Conservation (phyloP, 1,284 basidiomycete genomes). For the Fomes fomentarius region DNA sequence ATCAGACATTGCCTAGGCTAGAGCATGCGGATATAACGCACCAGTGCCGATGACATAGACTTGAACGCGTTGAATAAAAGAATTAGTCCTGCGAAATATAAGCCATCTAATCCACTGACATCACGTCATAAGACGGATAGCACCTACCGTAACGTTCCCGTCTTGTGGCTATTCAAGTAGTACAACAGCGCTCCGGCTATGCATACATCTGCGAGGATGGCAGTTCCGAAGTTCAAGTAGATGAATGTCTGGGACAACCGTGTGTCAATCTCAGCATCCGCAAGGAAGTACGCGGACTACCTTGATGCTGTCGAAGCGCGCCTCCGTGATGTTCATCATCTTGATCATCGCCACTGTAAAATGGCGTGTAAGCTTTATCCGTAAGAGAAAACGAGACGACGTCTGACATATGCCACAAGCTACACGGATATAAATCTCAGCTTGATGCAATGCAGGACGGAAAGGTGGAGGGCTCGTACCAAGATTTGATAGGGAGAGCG, state of each 20-base stretch:
- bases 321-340: neutral
- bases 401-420: neutral
- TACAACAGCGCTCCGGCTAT: slow-evolving; percentile 7
- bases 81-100: slow-evolving; percentile 27
- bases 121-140: slow-evolving; percentile 7
- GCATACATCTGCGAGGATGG: slow-evolving; percentile 7
- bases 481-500: slow-evolving; percentile 23
- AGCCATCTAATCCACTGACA: neutral
- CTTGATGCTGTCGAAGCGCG: slow-evolving; percentile 2
- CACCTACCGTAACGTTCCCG: slow-evolving; percentile 5
- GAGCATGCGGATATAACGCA: neutral
- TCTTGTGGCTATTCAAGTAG: slow-evolving; percentile 13
- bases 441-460: too few relatives aligned
- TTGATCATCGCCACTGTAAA: slow-evolving; percentile 8
- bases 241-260: slow-evolving; percentile 2
- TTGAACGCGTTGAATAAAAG: slow-evolving; percentile 20
- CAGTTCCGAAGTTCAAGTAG: slow-evolving; percentile 13
- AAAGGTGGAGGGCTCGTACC: slow-evolving; percentile 1
- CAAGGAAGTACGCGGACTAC: too few relatives aligned
- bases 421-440: too few relatives aligned
- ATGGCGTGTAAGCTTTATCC: neutral
- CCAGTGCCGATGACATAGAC: slow-evolving; percentile 29
- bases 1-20: too few relatives aligned
- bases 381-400: neutral
- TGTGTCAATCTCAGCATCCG: neutral